Percentiles rank a stretch among this genome's conserved stretches.
Conservation (phyloP, 495 filamentous ascomycete genomes). For the Penicillium lagena region DNA sequence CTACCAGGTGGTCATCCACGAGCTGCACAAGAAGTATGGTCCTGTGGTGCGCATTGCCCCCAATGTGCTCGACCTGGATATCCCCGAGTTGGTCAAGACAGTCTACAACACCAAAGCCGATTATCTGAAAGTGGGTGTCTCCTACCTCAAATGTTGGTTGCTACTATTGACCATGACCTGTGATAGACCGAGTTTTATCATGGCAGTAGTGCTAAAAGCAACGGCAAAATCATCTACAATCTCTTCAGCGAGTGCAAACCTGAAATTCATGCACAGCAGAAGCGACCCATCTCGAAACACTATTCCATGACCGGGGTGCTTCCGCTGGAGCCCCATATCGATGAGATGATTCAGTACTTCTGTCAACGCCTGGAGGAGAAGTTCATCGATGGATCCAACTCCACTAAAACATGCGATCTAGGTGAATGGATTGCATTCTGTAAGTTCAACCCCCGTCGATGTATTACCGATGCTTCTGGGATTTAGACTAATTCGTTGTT, state of each 20-base stretch:
- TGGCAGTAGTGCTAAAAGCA: conserved; percentile 23
- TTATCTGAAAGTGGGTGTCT: conserved; percentile 11
- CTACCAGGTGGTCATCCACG: conserved; percentile 24
- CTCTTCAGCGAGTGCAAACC: conserved; percentile 24
- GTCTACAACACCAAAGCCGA: conserved; percentile 20
- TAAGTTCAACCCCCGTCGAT: conserved; percentile 3
- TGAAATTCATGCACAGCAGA: conserved; percentile 20
- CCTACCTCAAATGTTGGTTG: background rate
- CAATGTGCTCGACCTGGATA: conserved; percentile 20
- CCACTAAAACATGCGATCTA: conserved; percentile 16
- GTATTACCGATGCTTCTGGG: background rate
- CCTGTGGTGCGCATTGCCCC: conserved; percentile 28
- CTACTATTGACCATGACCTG: background rate
- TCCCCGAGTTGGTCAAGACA: conserved; percentile 18
- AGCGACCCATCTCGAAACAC: conserved; percentile 29
- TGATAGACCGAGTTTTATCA: conserved; percentile 33
- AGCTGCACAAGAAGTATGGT: conserved; percentile 27
- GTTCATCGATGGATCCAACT: conserved; percentile 16
- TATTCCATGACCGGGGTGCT: conserved; percentile 24
- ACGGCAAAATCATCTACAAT: conserved; percentile 28
- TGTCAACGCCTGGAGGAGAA: conserved; percentile 25
- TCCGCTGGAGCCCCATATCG: conserved; percentile 25
- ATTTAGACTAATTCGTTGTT: background rate
- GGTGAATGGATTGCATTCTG: conserved; percentile 27
- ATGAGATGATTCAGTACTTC: conserved; percentile 23